phyloP scores from a whole-genome alignment of 2,329 filamentous ascomycete species.

The Aulographum hederae region DNA sequence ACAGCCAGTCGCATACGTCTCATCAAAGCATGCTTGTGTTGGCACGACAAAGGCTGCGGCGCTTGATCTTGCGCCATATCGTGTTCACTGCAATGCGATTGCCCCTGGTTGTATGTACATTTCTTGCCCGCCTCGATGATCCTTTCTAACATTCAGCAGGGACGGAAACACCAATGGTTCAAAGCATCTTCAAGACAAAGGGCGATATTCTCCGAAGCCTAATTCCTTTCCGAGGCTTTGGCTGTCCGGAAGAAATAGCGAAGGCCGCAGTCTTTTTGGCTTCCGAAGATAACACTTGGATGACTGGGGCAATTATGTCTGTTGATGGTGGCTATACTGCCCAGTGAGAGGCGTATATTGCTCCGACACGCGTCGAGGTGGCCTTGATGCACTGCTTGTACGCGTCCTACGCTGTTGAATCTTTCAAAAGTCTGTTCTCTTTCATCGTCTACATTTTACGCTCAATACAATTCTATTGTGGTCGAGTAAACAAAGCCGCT shows the following conservation, averaged over 20 bases:
- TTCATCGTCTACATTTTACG: no score
- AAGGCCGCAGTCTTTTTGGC: constrained; percentile 5
- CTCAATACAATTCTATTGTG: no score
- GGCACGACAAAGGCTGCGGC: constrained; percentile 31
- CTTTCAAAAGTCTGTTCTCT: no score
- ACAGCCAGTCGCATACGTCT: not conserved
- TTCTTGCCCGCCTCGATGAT: not conserved
- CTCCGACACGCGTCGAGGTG: no score
- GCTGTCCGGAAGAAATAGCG: constrained; percentile 5
- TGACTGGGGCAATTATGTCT: constrained; percentile 5
- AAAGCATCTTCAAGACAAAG: not conserved
- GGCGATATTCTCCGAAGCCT: not conserved
- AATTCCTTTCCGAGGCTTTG: constrained; percentile 6
- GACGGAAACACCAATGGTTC: not conserved
- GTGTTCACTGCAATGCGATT: constrained; percentile 35
- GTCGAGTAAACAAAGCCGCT: no score
- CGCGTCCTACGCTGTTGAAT: no score
- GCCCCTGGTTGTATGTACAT: constrained; percentile 30
- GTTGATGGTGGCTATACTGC: constrained; percentile 5
- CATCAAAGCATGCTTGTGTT: constrained; percentile 2
- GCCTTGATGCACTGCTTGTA: no score
- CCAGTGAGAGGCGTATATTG: constrained; percentile 1
- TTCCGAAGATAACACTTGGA: constrained; percentile 5
- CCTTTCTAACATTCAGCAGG: not conserved
- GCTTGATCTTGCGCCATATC: constrained; percentile 27